Conservation (phyloP, 2,329 filamentous ascomycete species). For the Emydomyces testavorans region DNA sequence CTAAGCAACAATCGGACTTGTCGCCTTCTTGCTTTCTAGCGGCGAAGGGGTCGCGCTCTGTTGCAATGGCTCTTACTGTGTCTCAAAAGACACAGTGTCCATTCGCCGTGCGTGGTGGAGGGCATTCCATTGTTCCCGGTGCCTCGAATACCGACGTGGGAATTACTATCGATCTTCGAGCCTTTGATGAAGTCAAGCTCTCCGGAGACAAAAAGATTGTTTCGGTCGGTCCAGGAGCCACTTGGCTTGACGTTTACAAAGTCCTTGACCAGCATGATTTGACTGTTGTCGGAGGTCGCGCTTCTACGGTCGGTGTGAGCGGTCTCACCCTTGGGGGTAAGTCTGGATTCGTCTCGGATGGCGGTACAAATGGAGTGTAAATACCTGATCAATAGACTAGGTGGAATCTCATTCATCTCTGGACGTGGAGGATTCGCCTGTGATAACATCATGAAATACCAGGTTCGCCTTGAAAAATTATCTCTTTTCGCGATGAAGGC, state of each 20-base stretch:
- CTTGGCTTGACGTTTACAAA: conserved; percentile 28
- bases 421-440: conserved; percentile 27
- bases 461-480: conserved; percentile 17
- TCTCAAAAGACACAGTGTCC: conserved; percentile 27
- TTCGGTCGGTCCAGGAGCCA: conserved; percentile 26
- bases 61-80: conserved; percentile 26
- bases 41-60: conserved; percentile 22
- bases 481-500: neutral
- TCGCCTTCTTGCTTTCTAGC: conserved; percentile 28
- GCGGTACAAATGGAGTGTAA: too few species aligned
- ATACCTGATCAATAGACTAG: neutral
- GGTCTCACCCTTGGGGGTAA: conserved; percentile 22
- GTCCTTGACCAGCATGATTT: conserved; percentile 25
- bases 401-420: conserved; percentile 29
- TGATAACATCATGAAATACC: conserved; percentile 28
- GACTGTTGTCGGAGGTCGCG: conserved; percentile 28
- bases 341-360: neutral
- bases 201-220: conserved; percentile 23
- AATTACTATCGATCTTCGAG: conserved; percentile 26
- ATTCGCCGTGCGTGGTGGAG: conserved; percentile 46
- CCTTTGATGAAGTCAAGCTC: conserved; percentile 24
- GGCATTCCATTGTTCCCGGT: conserved; percentile 38
- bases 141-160: conserved; percentile 37
- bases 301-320: conserved; percentile 21
- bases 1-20: conserved; percentile 27